Evolutionary conservation across 345 rosid genomes (phyloP), one percentile per base, ranked within the genome.

Genomic region (Lumnitzera littorea): DNA sequence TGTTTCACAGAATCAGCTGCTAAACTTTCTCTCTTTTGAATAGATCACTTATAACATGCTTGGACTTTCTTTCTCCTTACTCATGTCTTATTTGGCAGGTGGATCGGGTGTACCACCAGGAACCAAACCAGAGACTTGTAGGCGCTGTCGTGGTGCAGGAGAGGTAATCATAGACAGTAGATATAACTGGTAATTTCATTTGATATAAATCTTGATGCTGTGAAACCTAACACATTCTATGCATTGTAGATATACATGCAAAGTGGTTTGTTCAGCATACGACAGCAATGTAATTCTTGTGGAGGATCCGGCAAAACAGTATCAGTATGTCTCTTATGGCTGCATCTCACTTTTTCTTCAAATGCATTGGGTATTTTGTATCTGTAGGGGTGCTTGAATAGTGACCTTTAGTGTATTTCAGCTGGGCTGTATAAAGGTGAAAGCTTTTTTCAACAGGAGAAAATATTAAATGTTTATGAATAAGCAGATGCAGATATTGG

Each of bases 71-170:
- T 20, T 50, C 57, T 16, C 52, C 53, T n/a, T 49, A 49, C 53
- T 51, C 20, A 20, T 20, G 31, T 27, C 31, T 14, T 23, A 60
- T 52, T 56, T 60, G 60, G 60, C 56, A 95, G 99, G 92, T 75
- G 99, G 99, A 58, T 85, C 82, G 72, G 99, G 99, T 66, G 85
- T 88, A 50, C 99, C 99, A 59, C 95, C 97, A 68, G 99, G 99
- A 62, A 89, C 92, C 46, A 91, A 82, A 72, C 97, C 96, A 59
- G 92, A 88, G 73, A 80, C 62, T 61, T 95, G 99, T 57, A 80
- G 75, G 72, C 82, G 85, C 50, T 95, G 99, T 80, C 74, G 76
- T 70, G 99, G 99, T 68, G 64, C 80, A 14, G 99, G 99, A 70
- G 76, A 84, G 96, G 99, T 94, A 29, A 27, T 27, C 56, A 25